Evolutionary conservation across 352 stramenopile genomes (phyloP).

Genomic region (Phytopythium sindhum): DNA sequence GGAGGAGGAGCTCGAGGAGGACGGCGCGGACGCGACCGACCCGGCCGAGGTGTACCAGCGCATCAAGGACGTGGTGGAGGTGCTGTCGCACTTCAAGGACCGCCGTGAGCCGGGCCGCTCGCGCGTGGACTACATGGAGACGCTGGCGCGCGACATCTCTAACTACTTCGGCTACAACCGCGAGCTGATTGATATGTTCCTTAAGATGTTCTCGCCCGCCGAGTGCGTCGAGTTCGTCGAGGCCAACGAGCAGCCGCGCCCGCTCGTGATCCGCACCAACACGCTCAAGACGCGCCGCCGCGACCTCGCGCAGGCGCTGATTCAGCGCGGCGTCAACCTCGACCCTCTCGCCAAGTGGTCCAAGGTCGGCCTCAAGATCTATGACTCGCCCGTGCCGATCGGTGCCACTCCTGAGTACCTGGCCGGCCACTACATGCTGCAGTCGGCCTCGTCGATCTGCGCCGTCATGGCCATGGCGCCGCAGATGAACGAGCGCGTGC

Average conservation of each 20-base stretch:
- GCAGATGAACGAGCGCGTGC: conserved; percentile 94
- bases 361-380: conserved; percentile 99
- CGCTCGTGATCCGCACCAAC: conserved; percentile 99
- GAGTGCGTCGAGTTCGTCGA: conserved; percentile 99
- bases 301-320: conserved; percentile 97
- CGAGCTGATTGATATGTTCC: conserved; percentile 97
- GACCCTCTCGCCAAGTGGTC: conserved; percentile 99
- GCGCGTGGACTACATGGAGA: conserved; percentile 95
- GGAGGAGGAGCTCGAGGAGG: conserved; percentile 72
- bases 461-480: conserved; percentile 97
- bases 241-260: conserved; percentile 96
- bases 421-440: conserved; percentile 99
- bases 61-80: conserved; percentile 92
- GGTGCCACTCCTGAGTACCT: conserved; percentile 99
- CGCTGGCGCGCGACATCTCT: conserved; percentile 89
- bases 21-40: conserved; percentile 49
- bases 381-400: conserved; percentile 97
- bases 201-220: conserved; percentile 97
- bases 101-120: conserved; percentile 90
- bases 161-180: conserved; percentile 99
- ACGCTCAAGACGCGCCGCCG: conserved; percentile 98
- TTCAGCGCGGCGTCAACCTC: conserved; percentile 98
- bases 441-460: conserved; percentile 98
- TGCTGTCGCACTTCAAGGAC: conserved; percentile 95
- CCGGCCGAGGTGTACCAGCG: conserved; percentile 89